Percentiles rank a stretch among this genome's conserved stretches.
Evolutionary conservation across 2,329 filamentous ascomycete species (phyloP).

Genomic region (Colletotrichum agaves): DNA sequence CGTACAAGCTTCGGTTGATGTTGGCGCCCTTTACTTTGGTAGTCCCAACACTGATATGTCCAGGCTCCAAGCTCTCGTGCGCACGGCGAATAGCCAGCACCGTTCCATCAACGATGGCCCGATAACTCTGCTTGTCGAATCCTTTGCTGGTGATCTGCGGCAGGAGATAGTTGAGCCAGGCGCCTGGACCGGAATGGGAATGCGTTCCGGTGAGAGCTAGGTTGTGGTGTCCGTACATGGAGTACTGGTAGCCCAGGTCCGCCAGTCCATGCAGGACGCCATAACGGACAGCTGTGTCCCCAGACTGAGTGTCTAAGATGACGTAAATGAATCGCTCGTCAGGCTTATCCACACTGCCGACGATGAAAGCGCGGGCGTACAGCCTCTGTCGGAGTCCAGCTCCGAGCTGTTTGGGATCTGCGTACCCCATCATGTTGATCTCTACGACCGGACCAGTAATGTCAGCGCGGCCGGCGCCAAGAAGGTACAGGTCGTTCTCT

Average conservation of each 20-base stretch:
- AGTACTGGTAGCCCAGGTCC: constrained; percentile 75
- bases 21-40: constrained; percentile 78
- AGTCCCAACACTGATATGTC: constrained; percentile 73
- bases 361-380: constrained; percentile 87
- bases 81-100: constrained; percentile 82
- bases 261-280: constrained; percentile 81
- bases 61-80: constrained; percentile 67
- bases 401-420: constrained; percentile 81
- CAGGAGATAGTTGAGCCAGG: constrained; percentile 91
- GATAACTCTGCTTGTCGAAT: constrained; percentile 86
- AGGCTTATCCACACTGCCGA: constrained; percentile 73
- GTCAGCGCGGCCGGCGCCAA: constrained; percentile 65
- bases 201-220: constrained; percentile 92
- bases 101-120: constrained; percentile 86
- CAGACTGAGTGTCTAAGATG: constrained; percentile 85
- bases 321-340: constrained; percentile 84
- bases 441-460: constrained; percentile 82
- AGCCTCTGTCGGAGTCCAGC: constrained; percentile 85
- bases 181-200: constrained; percentile 88
- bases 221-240: constrained; percentile 80
- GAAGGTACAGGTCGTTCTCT: constrained; percentile 54
- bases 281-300: constrained; percentile 87
- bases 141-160: constrained; percentile 89
- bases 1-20: constrained; percentile 88
- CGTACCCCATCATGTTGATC: constrained; percentile 91